Conservation (phyloP, 306 rosid genomes). For the Canavalia ensiformis region DNA sequence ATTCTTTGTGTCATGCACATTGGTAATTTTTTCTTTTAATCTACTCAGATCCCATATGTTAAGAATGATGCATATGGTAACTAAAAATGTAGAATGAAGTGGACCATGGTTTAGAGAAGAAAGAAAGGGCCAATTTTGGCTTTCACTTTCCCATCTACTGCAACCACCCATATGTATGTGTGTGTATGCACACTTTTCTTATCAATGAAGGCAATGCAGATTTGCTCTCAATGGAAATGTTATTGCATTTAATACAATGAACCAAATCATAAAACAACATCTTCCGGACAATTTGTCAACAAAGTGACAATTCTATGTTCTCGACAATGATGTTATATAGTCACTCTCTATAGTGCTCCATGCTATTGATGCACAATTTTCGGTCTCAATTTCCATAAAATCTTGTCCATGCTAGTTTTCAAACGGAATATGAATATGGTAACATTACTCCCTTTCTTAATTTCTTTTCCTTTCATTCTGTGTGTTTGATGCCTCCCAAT, state of each 20-base stretch:
- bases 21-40: background rate
- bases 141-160: slow-evolving; percentile 46
- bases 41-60: slow-evolving; percentile 28
- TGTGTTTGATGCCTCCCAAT: too few relatives aligned
- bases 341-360: slow-evolving; percentile 14
- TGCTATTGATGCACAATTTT: background rate
- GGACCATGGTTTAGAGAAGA: background rate
- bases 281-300: slow-evolving; percentile 15
- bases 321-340: background rate
- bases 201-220: slow-evolving; percentile 42
- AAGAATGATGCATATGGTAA: background rate
- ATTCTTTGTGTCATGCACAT: background rate
- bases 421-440: background rate
- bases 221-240: background rate
- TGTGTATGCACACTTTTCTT: slow-evolving; percentile 31
- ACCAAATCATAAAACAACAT: slow-evolving; percentile 38
- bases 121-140: background rate
- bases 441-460: background rate
- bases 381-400: background rate
- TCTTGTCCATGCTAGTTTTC: background rate
- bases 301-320: slow-evolving; percentile 16
- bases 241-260: slow-evolving; percentile 31
- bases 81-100: background rate
- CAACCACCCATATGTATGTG: slow-evolving; percentile 2
- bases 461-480: too few relatives aligned